Base-by-base conservation (phyloP, 306 rosid species). In the Corylus avellana region DNA sequence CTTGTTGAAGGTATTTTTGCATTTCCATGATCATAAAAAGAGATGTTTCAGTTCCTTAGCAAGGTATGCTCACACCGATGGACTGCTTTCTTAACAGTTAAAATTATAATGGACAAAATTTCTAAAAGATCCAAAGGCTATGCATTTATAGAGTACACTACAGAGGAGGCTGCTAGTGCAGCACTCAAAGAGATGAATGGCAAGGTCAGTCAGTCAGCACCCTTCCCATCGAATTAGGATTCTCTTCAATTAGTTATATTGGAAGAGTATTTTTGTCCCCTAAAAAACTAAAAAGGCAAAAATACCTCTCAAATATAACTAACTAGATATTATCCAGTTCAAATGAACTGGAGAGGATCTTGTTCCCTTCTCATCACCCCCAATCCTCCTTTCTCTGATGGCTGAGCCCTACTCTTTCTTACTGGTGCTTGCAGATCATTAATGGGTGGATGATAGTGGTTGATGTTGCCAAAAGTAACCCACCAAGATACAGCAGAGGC, bases 381-480 rank as follows among this genome's bases (percentile, higher is more conserved):
- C 11, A n/a, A 7, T 56, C 62, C 62, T 8, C 27, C 5, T 14
- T 47, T 62, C 29, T 16, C n/a, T 29, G 14, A 75, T 70, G 81
- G 75, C 59, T 84, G 56, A 77, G 17, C 22, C 7, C 51, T 72
- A 0, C 27, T 72, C 16, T 46, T 27, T 62, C 39, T 70, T 85
- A 75, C 66, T 58, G 67, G 58, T 80, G 35, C 70, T 71, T 81
- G 83, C 88, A 94, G 97, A 92, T 94, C 82, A 92, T 94, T 55
- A 94, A 94, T 82, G 98, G 97, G 17, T 91, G 97, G 97, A 92
- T 94, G 97, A 92, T 92, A 75, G 94, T 92, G 73, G 98, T 92
- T 48, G 98, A 94, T 86, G 92, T 84, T 79, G 98, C 97, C 71
- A 94, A 87, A 84, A 77, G 82, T 63, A 87, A 48, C 79, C 88